Conservation (phyloP, 306 rosid genomes). For the Quercus variabilis region DNA sequence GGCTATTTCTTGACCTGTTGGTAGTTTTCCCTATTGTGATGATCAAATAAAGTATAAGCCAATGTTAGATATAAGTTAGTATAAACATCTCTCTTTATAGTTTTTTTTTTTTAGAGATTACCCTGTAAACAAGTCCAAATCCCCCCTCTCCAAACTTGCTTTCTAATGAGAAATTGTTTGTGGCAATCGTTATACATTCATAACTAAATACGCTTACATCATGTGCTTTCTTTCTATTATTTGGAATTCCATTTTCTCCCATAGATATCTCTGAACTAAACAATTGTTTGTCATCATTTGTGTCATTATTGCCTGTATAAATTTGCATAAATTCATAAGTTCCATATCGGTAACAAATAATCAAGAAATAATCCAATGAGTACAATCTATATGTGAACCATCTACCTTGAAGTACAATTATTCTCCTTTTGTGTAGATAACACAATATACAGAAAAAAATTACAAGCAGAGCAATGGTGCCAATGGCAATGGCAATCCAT, state of each 20-base stretch:
- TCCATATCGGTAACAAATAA: no score
- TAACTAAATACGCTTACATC: constrained; percentile 2
- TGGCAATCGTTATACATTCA: constrained; percentile 12
- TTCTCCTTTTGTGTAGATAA: not conserved
- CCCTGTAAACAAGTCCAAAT: not conserved
- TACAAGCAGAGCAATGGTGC: not conserved
- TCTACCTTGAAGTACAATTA: not conserved
- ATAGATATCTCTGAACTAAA: not conserved
- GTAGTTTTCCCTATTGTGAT: not conserved
- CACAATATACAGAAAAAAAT: not conserved
- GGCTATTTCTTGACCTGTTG: not conserved
- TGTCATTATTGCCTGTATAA: not conserved
- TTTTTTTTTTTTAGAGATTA: not conserved
- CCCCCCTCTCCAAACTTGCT: constrained; percentile 34
- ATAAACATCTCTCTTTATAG: no score
- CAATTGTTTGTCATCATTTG: not conserved
- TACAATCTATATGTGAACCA: not conserved
- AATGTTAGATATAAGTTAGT: no score
- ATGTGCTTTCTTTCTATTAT: not conserved
- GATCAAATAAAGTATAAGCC: not conserved
- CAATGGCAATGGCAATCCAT: not conserved
- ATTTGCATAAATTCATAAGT: no score
- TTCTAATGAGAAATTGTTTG: constrained; percentile 13
- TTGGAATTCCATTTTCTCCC: not conserved
- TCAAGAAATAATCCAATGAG: no score